A percentile compares a stretch with the other conserved stretches of the same genome.
Evolutionary conservation across 2,329 filamentous ascomycete genomes (phyloP).

Genomic region (Penicillium capsulatum): DNA sequence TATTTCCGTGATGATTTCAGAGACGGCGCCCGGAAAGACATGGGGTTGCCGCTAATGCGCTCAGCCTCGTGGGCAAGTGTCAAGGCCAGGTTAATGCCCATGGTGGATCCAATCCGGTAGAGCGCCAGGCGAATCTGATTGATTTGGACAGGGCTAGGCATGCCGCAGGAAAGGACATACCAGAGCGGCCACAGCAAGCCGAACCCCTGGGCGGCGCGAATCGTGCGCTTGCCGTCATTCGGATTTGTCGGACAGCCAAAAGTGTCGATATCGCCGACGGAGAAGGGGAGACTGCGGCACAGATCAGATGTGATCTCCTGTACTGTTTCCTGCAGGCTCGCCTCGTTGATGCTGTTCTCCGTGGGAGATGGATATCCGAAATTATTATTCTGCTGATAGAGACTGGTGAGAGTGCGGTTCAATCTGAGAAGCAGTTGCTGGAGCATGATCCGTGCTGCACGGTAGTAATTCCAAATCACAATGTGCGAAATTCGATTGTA

Average conservation of each 20-base stretch:
- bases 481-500: constrained; percentile 29
- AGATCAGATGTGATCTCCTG: constrained; percentile 34
- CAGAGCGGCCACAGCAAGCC: constrained; percentile 38
- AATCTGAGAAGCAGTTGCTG: constrained; percentile 30
- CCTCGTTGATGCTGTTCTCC: constrained; percentile 9
- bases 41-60: constrained; percentile 5
- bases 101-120: constrained; percentile 26
- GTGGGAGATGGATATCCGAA: constrained; percentile 3
- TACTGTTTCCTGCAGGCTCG: constrained; percentile 19
- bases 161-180: constrained; percentile 32
- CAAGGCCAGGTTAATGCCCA: constrained; percentile 35
- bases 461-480: constrained; percentile 36
- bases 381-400: constrained; percentile 9
- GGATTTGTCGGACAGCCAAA: constrained; percentile 25
- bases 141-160: constrained; percentile 30
- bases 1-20: not conserved
- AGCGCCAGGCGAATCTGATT: constrained; percentile 28
- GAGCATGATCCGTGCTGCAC: constrained; percentile 32
- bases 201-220: constrained; percentile 33
- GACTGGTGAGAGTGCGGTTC: constrained; percentile 14
- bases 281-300: constrained; percentile 35
- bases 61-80: constrained; percentile 24
- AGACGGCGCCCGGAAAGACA: not conserved
- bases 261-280: constrained; percentile 31
- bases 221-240: constrained; percentile 12